These are phyloP conservation scores for Elaeis oleifera DNA, from an alignment of 202 grass and related monocot genomes.

Conservation along the genomic window DNA sequence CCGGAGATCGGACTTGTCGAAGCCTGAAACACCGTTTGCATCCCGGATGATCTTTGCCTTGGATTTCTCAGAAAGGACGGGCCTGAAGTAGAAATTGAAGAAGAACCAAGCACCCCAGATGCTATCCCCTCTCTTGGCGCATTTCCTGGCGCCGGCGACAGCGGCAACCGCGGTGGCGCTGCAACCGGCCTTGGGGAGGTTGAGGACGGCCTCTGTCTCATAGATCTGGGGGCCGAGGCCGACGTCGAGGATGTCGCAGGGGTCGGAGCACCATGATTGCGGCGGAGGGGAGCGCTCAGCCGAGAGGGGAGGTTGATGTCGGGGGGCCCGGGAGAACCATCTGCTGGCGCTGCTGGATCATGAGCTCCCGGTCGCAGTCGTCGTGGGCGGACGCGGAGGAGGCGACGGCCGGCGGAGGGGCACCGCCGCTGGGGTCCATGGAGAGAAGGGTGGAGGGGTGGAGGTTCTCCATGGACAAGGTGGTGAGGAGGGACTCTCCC, in stretches of 20 bases:
- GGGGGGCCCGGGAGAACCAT: constrained; percentile 43
- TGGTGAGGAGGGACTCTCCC: constrained; percentile 81
- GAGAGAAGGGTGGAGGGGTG: constrained; percentile 80
- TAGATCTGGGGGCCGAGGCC: constrained; percentile 66
- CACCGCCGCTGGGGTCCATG: constrained; percentile 77
- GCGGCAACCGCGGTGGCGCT: background rate
- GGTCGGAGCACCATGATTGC: constrained; percentile 12
- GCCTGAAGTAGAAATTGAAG: constrained; percentile 97
- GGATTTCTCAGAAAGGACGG: constrained; percentile 37
- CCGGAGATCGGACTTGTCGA: constrained; percentile 47
- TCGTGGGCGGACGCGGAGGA: constrained; percentile 31
- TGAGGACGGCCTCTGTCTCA: constrained; percentile 46
- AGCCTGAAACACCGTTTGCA: constrained; percentile 5
- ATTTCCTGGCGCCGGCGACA: constrained; percentile 53
- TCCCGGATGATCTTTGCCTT: constrained; percentile 42
- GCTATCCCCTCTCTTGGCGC: constrained; percentile 77
- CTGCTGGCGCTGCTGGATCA: constrained; percentile 31
- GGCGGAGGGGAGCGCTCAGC: constrained; percentile 54
- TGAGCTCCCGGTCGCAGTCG: constrained; percentile 50
- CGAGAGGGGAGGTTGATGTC: constrained; percentile 81
- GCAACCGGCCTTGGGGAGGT: constrained; percentile 13
- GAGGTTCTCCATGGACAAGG: constrained; percentile 91
- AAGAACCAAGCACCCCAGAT: constrained; percentile 99
- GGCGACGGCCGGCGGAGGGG: constrained; percentile 21
- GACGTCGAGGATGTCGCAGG: constrained; percentile 65